Conservation (phyloP, 305 asterid genomes). For the Plantago lanceolata region DNA sequence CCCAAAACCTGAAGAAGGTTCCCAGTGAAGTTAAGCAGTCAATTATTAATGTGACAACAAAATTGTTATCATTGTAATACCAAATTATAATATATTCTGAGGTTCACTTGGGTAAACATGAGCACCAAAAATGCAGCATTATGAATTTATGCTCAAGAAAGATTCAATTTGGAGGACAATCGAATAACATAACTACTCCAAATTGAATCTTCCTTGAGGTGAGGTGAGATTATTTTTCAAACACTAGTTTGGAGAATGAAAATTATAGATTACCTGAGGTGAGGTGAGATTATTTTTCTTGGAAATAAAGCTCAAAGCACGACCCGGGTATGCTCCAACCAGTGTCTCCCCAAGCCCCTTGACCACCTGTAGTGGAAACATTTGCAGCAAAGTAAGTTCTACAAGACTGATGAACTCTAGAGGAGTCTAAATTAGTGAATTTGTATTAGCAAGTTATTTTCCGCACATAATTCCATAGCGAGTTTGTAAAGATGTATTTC, state of each 20-base stretch:
- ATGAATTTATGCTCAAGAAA: background rate
- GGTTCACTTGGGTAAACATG: constrained; percentile 18
- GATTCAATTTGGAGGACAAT: too few relatives aligned
- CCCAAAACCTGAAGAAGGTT: constrained; percentile 71
- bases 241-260: too few relatives aligned
- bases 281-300: constrained; percentile 76
- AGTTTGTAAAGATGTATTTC: constrained; percentile 3
- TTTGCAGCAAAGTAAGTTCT: constrained; percentile 2
- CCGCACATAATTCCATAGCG: background rate
- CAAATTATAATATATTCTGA: constrained; percentile 9
- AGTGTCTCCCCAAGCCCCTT: constrained; percentile 99
- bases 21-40: constrained; percentile 22
- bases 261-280: constrained; percentile 61
- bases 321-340: constrained; percentile 99
- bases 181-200: too few relatives aligned
- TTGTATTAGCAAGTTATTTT: background rate
- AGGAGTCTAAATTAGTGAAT: background rate
- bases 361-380: constrained; percentile 66
- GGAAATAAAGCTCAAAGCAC: constrained; percentile 92
- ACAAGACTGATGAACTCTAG: background rate
- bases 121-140: background rate
- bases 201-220: too few relatives aligned
- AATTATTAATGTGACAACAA: background rate
- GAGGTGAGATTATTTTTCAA: too few relatives aligned
- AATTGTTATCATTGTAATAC: constrained; percentile 9